Evolutionary conservation across 768 basidiomycete species (phyloP).

Genomic region (Tricholoma matsutake): DNA sequence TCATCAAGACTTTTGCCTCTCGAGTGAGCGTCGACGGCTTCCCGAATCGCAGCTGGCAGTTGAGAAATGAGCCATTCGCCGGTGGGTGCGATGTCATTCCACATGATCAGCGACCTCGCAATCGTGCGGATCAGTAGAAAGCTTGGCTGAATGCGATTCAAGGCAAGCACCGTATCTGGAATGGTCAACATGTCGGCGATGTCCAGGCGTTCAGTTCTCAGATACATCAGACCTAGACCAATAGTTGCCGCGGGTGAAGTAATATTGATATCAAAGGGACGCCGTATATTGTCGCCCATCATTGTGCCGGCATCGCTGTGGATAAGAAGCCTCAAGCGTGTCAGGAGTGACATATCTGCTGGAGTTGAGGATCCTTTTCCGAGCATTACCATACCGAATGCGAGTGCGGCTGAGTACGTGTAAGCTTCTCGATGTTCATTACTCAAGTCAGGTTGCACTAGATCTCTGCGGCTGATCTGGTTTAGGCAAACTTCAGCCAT

Average conservation of each 20-base stretch:
- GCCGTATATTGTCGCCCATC: slow-evolving; percentile 31
- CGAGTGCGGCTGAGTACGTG: slow-evolving; percentile 81
- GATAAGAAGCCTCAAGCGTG: slow-evolving; percentile 68
- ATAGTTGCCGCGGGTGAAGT: slow-evolving; percentile 91
- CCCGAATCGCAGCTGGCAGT: slow-evolving; percentile 64
- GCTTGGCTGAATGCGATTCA: slow-evolving; percentile 86
- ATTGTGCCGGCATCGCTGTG: slow-evolving; percentile 62
- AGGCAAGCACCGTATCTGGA: slow-evolving; percentile 72
- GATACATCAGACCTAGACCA: slow-evolving; percentile 90
- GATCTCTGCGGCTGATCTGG: slow-evolving; percentile 76
- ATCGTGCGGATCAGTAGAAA: slow-evolving; percentile 82
- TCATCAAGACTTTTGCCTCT: slow-evolving; percentile 57
- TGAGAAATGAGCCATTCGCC: slow-evolving; percentile 70
- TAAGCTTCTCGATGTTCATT: slow-evolving; percentile 92
- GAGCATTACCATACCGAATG: slow-evolving; percentile 96
- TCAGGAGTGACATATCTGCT: slow-evolving; percentile 69
- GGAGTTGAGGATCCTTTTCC: slow-evolving; percentile 79
- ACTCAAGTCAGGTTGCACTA: slow-evolving; percentile 79
- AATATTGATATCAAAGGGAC: slow-evolving; percentile 78
- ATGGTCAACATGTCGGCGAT: slow-evolving; percentile 83
- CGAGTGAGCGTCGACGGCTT: slow-evolving; percentile 52
- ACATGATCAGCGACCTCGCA: slow-evolving; percentile 79
- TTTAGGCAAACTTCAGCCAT: slow-evolving; percentile 91
- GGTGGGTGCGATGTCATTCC: slow-evolving; percentile 72
- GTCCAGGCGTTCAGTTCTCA: slow-evolving; percentile 79